Evolutionary conservation across 179 eudicot genomes (phyloP), one percentile per base, ranked within the genome.

Genomic region (Beta macrorhiza): DNA sequence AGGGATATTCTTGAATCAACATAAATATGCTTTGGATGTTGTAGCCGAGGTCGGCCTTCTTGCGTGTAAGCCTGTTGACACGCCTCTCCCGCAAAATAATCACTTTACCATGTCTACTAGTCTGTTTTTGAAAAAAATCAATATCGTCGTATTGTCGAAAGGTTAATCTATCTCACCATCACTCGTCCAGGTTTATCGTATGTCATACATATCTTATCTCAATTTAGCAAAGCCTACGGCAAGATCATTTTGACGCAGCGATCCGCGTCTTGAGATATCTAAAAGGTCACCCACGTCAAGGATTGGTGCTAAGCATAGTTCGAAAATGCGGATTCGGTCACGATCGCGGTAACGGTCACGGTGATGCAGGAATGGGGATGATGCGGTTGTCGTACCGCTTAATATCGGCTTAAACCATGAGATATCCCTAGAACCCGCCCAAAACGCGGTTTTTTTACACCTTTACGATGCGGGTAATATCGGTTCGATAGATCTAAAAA

Each of bases 121-220:
- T 29, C 1, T 29, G 32, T 29, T 29, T 29, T 29, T 29, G 1
- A 29, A 29, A 29, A 29, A 29, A 29, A 0, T 29, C 16, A 16
- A 17, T 2, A 10, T 1, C 4, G 0, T 7, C 51, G n/a, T 42
- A 1, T 75, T 3, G 17, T 75, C 14, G 67, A 55, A 5, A 67
- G 67, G 15, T 37, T 75, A 2, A 58, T 75, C 19, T 75, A 75
- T 44, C 53, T 75, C 25, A 75, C 78, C 17, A 56, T 74, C 10
- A 57, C 65, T 29, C 64, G 15, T 32, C 65, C 77, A 4, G 52
- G 57, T 16, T 7, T 75, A 1, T 15, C 15, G 2, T 74, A 56
- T 74, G n/a, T 1, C 6, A 64, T 74, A 5, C 77, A 74, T 16
- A 29, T 56, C 4, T n/a, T 75, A 2, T 17, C 68, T 58, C 79